phyloP scores from a whole-genome alignment of 192 early-diverging fungal genomes.

The Gigaspora rosea region DNA sequence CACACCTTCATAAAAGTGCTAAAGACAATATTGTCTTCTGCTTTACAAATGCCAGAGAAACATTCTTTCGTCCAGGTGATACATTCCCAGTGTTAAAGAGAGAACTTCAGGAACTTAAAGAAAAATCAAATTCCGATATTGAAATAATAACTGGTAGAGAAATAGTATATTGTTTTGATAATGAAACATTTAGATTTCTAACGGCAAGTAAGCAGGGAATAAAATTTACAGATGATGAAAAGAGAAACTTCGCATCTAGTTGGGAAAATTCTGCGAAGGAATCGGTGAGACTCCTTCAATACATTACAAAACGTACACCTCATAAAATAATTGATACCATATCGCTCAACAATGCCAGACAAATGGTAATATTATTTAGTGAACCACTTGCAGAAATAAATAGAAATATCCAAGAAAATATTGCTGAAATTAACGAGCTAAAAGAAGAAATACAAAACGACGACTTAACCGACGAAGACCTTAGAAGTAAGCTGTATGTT shows the following conservation, averaged over 20 bases:
- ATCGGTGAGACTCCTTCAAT: slow-evolving; percentile 30
- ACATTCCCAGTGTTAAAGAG: slow-evolving; percentile 31
- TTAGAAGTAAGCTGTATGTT: slow-evolving; percentile 28
- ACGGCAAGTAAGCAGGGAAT: slow-evolving; percentile 34
- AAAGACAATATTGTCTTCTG: slow-evolving; percentile 38
- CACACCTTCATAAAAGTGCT: slow-evolving; percentile 34
- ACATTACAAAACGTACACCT: slow-evolving; percentile 21
- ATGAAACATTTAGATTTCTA: slow-evolving; percentile 37
- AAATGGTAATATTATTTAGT: slow-evolving; percentile 26
- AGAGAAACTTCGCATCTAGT: slow-evolving; percentile 31
- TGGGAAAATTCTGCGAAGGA: slow-evolving; percentile 37
- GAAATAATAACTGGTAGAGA: slow-evolving; percentile 2
- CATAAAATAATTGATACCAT: slow-evolving; percentile 37
- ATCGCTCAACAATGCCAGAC: slow-evolving; percentile 35
- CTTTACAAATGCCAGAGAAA: slow-evolving; percentile 36
- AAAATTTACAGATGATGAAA: slow-evolving; percentile 5
- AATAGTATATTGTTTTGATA: slow-evolving; percentile 38
- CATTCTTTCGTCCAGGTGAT: slow-evolving; percentile 36
- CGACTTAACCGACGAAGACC: slow-evolving; percentile 20
- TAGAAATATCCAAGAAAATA: slow-evolving; percentile 32
- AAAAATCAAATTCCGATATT: slow-evolving; percentile 8
- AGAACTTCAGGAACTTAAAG: slow-evolving; percentile 18
- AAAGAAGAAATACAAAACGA: slow-evolving; percentile 31
- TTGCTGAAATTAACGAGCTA: slow-evolving; percentile 26
- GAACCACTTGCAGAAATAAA: slow-evolving; percentile 36